phyloP scores from a whole-genome alignment of 805 yeast species.

The Candida sanyiensis region DNA sequence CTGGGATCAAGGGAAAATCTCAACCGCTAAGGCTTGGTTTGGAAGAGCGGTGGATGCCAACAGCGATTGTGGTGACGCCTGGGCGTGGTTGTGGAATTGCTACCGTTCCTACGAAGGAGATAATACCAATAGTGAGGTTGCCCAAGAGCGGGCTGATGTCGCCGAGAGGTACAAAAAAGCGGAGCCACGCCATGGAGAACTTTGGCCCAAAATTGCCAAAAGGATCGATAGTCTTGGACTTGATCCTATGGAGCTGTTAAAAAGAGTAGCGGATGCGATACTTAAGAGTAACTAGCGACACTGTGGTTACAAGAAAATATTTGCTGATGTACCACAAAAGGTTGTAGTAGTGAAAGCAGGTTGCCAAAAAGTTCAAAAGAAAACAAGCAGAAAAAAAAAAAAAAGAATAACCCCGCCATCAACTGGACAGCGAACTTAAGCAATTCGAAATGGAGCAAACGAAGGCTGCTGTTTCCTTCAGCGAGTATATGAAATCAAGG shows the following conservation, averaged over 20 bases:
- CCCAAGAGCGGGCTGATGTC: constrained; percentile 33
- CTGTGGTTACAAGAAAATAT: no score
- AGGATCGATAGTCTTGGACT: constrained; percentile 40
- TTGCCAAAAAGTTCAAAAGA: no score
- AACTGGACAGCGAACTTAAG: no score
- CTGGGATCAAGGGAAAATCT: constrained; percentile 56
- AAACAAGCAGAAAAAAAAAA: no score
- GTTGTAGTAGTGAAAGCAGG: no score
- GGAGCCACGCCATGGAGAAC: constrained; percentile 56
- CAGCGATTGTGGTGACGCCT: constrained; percentile 63
- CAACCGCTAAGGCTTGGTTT: constrained; percentile 69
- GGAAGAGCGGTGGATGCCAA: constrained; percentile 58
- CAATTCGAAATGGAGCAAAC: neutral
- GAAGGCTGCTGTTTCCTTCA: constrained; percentile 9
- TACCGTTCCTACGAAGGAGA: constrained; percentile 32
- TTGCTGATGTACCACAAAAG: no score
- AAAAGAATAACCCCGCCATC: no score
- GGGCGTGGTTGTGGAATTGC: constrained; percentile 60
- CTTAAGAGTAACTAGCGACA: constrained; percentile 4
- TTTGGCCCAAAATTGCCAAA: constrained; percentile 53
- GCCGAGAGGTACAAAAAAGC: constrained; percentile 34
- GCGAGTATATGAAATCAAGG: constrained; percentile 9
- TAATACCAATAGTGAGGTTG: no score
- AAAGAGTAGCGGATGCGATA: constrained; percentile 14
- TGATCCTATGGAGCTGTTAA: constrained; percentile 36